Conservation (phyloP, 345 rosid genomes). For the Ricinus communis region DNA sequence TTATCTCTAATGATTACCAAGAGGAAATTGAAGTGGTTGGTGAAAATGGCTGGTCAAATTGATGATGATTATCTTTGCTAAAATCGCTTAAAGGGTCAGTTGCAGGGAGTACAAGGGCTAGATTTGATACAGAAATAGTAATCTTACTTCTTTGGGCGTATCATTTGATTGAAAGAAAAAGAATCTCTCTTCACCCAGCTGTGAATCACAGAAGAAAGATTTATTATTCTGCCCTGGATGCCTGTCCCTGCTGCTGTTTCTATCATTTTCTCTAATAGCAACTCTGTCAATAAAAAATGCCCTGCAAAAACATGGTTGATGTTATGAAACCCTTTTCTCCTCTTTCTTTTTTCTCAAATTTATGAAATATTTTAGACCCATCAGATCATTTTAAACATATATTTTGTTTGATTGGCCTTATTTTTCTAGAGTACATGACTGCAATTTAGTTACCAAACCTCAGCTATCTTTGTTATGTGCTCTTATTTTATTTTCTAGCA, state of each 20-base stretch:
- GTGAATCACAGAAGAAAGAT: slow-evolving; percentile 92
- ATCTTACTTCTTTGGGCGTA: slow-evolving; percentile 67
- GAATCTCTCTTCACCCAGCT: slow-evolving; percentile 71
- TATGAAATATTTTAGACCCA: background rate
- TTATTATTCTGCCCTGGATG: slow-evolving; percentile 78
- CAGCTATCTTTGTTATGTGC: too few relatives aligned
- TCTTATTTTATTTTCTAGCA: too few relatives aligned
- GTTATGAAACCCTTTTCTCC: background rate
- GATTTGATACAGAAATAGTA: background rate
- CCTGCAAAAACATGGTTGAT: slow-evolving; percentile 46
- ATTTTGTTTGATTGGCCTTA: too few relatives aligned
- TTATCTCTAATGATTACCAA: background rate
- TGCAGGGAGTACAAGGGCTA: too few relatives aligned
- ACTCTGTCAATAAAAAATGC: slow-evolving; percentile 77
- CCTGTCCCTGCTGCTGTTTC: slow-evolving; percentile 71
- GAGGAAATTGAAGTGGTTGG: background rate
- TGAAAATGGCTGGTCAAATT: background rate
- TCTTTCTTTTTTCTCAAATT: too few relatives aligned
- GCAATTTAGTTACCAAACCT: too few relatives aligned
- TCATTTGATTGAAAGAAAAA: slow-evolving; percentile 61
- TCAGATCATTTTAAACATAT: background rate
- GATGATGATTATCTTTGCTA: background rate
- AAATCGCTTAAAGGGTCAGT: too few relatives aligned
- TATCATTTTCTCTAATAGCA: slow-evolving; percentile 74
- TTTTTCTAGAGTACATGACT: too few relatives aligned